A percentile compares a stretch with the other conserved stretches of the same genome.
These are phyloP conservation scores for Asterella californica DNA, from an alignment of 225 moss, liverwort and hornwort species.

Conservation along the genomic window DNA sequence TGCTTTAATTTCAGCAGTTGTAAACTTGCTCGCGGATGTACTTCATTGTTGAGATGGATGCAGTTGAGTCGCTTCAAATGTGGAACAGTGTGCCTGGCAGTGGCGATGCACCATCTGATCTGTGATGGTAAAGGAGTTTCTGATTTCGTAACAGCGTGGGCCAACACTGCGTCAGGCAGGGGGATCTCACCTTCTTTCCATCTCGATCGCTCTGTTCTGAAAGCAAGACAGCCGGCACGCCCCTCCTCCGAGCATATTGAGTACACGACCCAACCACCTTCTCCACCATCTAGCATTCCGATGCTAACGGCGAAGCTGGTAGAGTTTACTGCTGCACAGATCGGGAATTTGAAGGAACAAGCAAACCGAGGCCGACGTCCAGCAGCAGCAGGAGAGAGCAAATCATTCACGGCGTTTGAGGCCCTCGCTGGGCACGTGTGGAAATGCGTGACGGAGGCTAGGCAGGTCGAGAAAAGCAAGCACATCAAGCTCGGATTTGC, in stretches of 20 bases:
- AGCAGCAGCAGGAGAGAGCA: not conserved
- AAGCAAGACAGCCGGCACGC: constrained; percentile 38
- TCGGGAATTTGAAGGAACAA: constrained; percentile 31
- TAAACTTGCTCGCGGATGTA: not conserved
- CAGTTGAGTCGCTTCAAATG: constrained; percentile 65
- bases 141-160: constrained; percentile 54
- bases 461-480: constrained; percentile 31
- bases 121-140: constrained; percentile 49
- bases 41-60: not conserved
- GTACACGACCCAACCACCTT: constrained; percentile 35
- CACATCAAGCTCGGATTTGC: constrained; percentile 57
- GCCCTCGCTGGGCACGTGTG: constrained; percentile 53
- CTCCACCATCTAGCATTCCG: constrained; percentile 30
- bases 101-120: constrained; percentile 48
- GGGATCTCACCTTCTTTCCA: constrained; percentile 31
- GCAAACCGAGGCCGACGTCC: constrained; percentile 15
- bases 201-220: constrained; percentile 52
- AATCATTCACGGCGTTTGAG: constrained; percentile 48
- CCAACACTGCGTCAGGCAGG: constrained; percentile 42
- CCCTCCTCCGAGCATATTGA: constrained; percentile 50
- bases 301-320: constrained; percentile 51
- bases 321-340: constrained; percentile 42
- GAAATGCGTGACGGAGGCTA: constrained; percentile 51
- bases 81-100: constrained; percentile 47
- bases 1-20: not conserved